These are phyloP conservation scores for Papiliotrema flavescens DNA, from an alignment of 1,284 basidiomycete species.

Conservation along the genomic window DNA sequence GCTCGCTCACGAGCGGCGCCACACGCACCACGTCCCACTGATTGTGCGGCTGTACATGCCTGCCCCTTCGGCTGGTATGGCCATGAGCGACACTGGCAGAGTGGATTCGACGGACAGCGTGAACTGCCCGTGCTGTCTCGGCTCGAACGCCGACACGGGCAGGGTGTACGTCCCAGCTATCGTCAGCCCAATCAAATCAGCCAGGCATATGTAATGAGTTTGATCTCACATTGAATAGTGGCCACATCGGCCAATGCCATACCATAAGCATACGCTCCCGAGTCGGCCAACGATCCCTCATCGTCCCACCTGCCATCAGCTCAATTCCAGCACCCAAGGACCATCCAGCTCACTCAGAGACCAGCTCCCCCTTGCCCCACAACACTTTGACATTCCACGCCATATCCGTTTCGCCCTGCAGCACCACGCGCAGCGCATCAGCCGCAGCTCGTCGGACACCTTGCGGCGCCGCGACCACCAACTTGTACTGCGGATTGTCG, in stretches of 20 bases:
- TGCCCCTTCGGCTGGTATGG: constrained; percentile 70
- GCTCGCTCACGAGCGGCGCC: not conserved
- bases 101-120: constrained; percentile 63
- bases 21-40: constrained; percentile 64
- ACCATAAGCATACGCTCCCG: constrained; percentile 79
- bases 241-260: constrained; percentile 57
- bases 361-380: constrained; percentile 69
- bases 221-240: constrained; percentile 57
- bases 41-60: constrained; percentile 77
- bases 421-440: constrained; percentile 54
- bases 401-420: constrained; percentile 61
- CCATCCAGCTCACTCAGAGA: constrained; percentile 61
- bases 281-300: constrained; percentile 67
- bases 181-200: not conserved
- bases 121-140: constrained; percentile 64
- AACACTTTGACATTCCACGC: constrained; percentile 72
- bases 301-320: constrained; percentile 50
- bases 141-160: constrained; percentile 76
- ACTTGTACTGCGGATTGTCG: constrained; percentile 81
- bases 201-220: not conserved
- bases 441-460: constrained; percentile 34
- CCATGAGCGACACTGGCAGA: constrained; percentile 46
- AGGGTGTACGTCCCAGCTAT: constrained; percentile 77
- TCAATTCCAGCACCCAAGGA: not conserved
- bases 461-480: constrained; percentile 53